Conservation (phyloP, 2,329 filamentous ascomycete species). For the Botrytis tulipae region DNA sequence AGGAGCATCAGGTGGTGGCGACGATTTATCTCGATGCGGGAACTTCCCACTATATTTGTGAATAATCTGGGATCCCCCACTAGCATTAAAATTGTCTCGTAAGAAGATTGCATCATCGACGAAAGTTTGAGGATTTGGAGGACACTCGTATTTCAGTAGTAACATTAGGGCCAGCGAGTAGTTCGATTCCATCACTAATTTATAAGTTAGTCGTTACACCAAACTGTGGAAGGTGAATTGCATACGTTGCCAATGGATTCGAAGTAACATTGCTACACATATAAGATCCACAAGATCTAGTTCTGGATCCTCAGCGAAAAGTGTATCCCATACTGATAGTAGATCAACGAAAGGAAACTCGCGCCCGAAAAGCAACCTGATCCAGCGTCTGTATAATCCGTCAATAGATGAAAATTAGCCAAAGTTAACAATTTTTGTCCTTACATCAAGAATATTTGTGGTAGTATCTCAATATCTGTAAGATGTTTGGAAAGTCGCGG, state of each 20-base stretch:
- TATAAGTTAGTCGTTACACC: background rate
- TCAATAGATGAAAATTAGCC: slow-evolving; percentile 14
- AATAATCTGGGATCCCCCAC: slow-evolving; percentile 65
- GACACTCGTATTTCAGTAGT: slow-evolving; percentile 70
- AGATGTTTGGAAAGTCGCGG: slow-evolving; percentile 81
- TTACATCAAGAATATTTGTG: slow-evolving; percentile 93
- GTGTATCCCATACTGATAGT: slow-evolving; percentile 81
- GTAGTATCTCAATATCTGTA: slow-evolving; percentile 80
- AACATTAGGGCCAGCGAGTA: slow-evolving; percentile 82
- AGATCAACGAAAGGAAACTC: slow-evolving; percentile 89
- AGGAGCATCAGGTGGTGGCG: slow-evolving; percentile 35
- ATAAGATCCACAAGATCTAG: slow-evolving; percentile 82
- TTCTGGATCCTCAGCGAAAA: slow-evolving; percentile 82
- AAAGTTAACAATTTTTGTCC: slow-evolving; percentile 31
- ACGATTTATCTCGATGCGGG: slow-evolving; percentile 40
- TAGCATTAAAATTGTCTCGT: slow-evolving; percentile 58
- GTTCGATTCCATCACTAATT: slow-evolving; percentile 79
- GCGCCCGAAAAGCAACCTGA: slow-evolving; percentile 85
- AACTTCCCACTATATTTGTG: slow-evolving; percentile 65
- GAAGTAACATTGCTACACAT: slow-evolving; percentile 90
- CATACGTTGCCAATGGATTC: slow-evolving; percentile 86
- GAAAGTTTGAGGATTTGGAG: slow-evolving; percentile 71
- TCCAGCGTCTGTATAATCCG: slow-evolving; percentile 63
- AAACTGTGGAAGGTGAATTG: background rate
- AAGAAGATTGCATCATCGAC: slow-evolving; percentile 83